Base-by-base conservation (phyloP, 2,329 filamentous ascomycete genomes). In the Hansfordia pulvinata region DNA sequence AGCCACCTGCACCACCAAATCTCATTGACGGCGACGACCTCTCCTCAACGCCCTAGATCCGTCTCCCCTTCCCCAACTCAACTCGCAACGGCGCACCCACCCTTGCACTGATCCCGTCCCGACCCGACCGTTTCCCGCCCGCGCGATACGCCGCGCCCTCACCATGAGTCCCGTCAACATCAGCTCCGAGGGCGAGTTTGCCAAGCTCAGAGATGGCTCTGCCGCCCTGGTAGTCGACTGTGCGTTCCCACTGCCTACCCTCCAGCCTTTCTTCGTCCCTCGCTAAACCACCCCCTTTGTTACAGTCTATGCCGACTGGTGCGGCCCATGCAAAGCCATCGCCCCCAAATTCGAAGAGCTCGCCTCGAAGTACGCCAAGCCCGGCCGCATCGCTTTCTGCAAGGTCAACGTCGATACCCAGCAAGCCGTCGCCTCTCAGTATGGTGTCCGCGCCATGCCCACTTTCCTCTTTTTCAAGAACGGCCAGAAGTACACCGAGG, bases 251-350 rank as follows among this genome's bases (percentile, higher is more conserved):
- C n/a, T 29, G 16, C 28, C 18, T 26, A 20, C 26, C 23, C 32
- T 24, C 33, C 19, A 26, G 23, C 19, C 32, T 36, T 42, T 38
- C 33, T 42, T 26, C 28, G 35, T 35, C 24, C 18, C 27, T 27
- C n/a, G n/a, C n/a, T n/a, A n/a, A n/a, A n/a, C n/a, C n/a, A n/a
- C n/a, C n/a, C n/a, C n/a, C n/a, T n/a, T n/a, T 20, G 26, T 38
- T 41, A 26, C 42, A 92, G 84, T 94, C 65, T 92, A 90, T 48
- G 88, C 88, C 52, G 81, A 92, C 57, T 93, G 84, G 82, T 96
- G 85, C 53, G 80, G 78, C 30, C 85, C 88, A 45, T 94, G 86
- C 69, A 92, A 92, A 58, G 71, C 78, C 49, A 92, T 96, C 38
- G 82, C 82, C 26, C 88, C 88, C 12, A 71, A 81, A 30, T 96